Base-by-base conservation (phyloP, 73 alveolate species). In the Tetrahymena elliotti region DNA sequence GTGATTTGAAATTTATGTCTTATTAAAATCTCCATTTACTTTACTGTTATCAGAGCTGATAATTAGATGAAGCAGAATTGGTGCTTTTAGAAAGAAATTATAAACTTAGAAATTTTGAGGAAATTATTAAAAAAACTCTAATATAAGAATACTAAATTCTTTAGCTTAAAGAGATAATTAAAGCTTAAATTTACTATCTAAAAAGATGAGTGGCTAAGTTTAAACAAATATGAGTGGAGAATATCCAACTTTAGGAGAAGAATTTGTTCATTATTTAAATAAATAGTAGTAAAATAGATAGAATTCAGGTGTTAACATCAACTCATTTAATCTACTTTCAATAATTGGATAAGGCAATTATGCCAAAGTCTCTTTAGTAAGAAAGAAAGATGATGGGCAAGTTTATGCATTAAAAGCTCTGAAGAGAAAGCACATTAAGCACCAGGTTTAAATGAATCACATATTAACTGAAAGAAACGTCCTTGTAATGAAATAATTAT, bases 351-450 rank as follows among this genome's bases (percentile, higher is more conserved):
- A 94, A 95, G 98, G 98, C 10, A 93, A 97, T n/a, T 97, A 93
- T 96, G 98, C 98, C 22, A 97, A 96, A 83, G 98, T 97, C 1
- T 93, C 93, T 47, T 95, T 97, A 35, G 98, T 96, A 53, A 82
- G 94, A 88, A 97, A 97, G 47, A 97, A 93, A 54, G 96, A 84
- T 34, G 94, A 96, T 11, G 92, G 38, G 5, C 33, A 96, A 95
- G 53, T 96, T 27, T 97, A 96, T 95, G 98, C 98, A 22, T 95
- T 97, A 97, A 97, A 97, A 96, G 94, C 95, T 40, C 83, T 97
- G 93, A 95, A 96, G 82, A 95, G 96, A 34, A 82, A 93, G 24
- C 93, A 94, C 33, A 93, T 94, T 84, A 92, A 93, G 52, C 84
- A 93, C 53, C 10, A 94, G 10, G 93, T 39, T 31, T 94, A 97